Evolutionary conservation across 139 green algal genomes (phyloP), one percentile per base, ranked within the genome.

Genomic region (Haematococcus lacustris): DNA sequence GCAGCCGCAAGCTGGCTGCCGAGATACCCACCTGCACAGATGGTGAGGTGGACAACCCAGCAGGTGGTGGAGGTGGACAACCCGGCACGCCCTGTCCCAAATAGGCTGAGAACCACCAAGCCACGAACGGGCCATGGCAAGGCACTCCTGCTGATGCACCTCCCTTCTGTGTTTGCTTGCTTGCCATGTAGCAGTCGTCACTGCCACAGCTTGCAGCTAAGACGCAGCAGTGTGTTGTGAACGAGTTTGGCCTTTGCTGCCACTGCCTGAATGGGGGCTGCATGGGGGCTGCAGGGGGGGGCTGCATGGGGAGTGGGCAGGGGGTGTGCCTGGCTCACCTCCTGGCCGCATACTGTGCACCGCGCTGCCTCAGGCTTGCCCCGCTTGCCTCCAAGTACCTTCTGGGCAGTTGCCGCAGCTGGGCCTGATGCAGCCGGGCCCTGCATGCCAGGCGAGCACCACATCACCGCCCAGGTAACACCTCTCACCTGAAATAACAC

Each of bases 331-430:
- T 6, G 28, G 61, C 66, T 26, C 70, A 80, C 87, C 2, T 72
- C 71, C 23, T 83, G 73, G 6, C 78, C 75, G 74, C 92, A 97
- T 37, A 91, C 38, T 3, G 82, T 83, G 78, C 92, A 97, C 5
- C 74, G 30, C 3, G 76, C 73, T 3, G 80, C 78, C 63, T 88
- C 82, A 0, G 91, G 92, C 80, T 93, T 93, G 40, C 73, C 83
- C 47, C 78, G 78, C 66, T 89, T 86, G 25, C 86, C 75, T 75
- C 78, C 73, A 37, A 73, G 26, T 7, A 64, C 25, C 1, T 38
- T 41, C 6, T 76, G 17, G n/a, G 26, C 5, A 7, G 40, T 41
- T 38, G 38, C 53, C 23, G 60, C 33, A 0, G 9, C 38, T 30
- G 41, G 4, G 41, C 41, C 28, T 41, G 66, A 30, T n/a, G 3